phyloP scores from a whole-genome alignment of 139 green algal genomes.

The Coelastrella sp. region DNA sequence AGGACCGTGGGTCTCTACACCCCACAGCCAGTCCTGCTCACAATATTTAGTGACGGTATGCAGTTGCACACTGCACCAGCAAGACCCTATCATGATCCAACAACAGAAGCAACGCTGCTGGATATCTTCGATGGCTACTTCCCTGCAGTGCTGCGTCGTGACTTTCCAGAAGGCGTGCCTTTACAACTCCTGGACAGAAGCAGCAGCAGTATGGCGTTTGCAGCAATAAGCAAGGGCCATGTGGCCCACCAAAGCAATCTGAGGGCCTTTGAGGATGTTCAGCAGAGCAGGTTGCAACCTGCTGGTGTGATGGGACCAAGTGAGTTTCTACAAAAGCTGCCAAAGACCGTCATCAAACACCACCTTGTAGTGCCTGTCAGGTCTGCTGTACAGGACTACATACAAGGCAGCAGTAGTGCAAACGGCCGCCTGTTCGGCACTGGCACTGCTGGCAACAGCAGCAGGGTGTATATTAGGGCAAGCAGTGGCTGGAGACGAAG shows the following conservation, averaged over 20 bases:
- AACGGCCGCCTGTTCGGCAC: not conserved
- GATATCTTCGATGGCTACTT: conserved; percentile 69
- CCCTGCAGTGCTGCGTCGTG: conserved; percentile 52
- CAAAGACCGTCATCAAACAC: conserved; percentile 64
- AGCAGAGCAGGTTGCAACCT: not conserved
- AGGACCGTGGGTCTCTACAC: conserved; percentile 47
- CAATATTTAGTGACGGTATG: conserved; percentile 58
- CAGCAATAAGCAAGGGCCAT: not conserved
- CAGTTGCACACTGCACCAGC: conserved; percentile 48
- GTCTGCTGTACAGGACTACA: conserved; percentile 1
- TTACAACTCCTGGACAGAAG: conserved; percentile 57
- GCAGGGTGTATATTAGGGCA: conserved; percentile 11
- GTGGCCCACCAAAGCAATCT: not conserved
- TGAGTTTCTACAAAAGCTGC: conserved; percentile 64
- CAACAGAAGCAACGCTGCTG: conserved; percentile 22
- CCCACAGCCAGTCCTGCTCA: conserved; percentile 52
- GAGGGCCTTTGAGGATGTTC: conserved; percentile 30
- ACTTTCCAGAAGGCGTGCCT: conserved; percentile 67
- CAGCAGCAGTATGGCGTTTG: not conserved
- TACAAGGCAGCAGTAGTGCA: not conserved
- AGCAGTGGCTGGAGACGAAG: not conserved
- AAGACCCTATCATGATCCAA: conserved; percentile 48
- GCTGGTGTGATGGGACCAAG: conserved; percentile 41
- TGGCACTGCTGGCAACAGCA: not conserved
- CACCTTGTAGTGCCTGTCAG: conserved; percentile 60